phyloP scores from a whole-genome alignment of 2,329 filamentous ascomycete species.

The Aureobasidium namibiae region DNA sequence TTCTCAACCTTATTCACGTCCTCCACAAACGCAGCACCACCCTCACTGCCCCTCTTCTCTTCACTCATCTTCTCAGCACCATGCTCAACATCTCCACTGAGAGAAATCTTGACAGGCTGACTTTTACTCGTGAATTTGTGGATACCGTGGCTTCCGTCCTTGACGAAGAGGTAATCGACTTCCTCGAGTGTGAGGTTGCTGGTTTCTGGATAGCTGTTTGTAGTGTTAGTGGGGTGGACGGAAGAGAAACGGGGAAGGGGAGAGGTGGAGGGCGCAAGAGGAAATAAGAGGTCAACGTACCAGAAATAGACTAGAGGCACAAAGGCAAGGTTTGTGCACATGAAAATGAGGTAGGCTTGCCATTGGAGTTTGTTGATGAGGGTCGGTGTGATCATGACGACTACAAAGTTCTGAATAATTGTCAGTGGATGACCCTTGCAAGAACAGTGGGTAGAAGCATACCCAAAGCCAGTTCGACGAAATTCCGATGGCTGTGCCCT shows the following conservation, averaged over 20 bases:
- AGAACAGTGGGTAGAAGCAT: neutral
- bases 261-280: too few relatives aligned
- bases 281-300: too few relatives aligned
- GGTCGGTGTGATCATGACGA: conserved; percentile 46
- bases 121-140: conserved; percentile 17
- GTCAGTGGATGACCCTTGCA: neutral
- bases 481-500: conserved; percentile 43
- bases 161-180: conserved; percentile 35
- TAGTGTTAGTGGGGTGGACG: neutral
- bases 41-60: conserved; percentile 3
- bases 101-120: conserved; percentile 20
- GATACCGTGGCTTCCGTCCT: conserved; percentile 20
- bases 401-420: conserved; percentile 38
- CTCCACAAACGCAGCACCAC: neutral
- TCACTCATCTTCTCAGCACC: neutral
- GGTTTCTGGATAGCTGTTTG: conserved; percentile 34
- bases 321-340: conserved; percentile 39
- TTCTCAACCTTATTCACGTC: neutral
- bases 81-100: conserved; percentile 13
- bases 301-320: conserved; percentile 42
- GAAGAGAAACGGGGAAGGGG: conserved; percentile 35
- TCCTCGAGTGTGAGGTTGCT: conserved; percentile 37
- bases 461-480: conserved; percentile 42
- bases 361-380: conserved; percentile 39
- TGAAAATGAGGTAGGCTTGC: conserved; percentile 48